These are phyloP conservation scores for Aspergillus brasiliensis DNA, from an alignment of 2,329 filamentous ascomycete species.

Conservation along the genomic window DNA sequence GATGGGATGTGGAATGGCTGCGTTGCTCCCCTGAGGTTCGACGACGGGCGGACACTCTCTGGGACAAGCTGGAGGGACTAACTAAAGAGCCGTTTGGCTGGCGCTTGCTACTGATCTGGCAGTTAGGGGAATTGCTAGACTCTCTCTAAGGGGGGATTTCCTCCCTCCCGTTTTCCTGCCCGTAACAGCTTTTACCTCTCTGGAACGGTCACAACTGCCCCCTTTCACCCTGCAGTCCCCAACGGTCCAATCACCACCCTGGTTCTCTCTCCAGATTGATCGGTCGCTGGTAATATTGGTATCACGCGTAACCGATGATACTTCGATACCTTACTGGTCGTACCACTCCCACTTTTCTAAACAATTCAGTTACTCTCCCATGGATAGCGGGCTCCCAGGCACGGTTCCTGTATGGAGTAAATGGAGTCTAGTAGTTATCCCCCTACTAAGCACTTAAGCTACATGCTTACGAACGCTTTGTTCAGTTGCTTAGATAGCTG, in stretches of 20 bases:
- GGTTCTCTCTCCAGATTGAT: constrained; percentile 22
- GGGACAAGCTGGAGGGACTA: constrained; percentile 9
- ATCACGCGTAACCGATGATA: background rate
- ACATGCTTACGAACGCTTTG: too few species aligned
- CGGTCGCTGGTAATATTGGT: constrained; percentile 1
- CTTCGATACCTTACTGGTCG: background rate
- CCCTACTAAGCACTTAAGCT: too few species aligned
- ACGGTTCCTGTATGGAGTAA: background rate
- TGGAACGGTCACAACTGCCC: constrained; percentile 14
- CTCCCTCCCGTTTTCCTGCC: constrained; percentile 11
- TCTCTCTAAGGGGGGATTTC: constrained; percentile 22
- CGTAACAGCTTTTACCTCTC: too few species aligned
- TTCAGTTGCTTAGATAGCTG: too few species aligned
- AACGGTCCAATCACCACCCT: constrained; percentile 27
- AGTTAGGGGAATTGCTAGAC: constrained; percentile 15
- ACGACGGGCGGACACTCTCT: background rate
- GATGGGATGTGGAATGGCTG: constrained; percentile 15
- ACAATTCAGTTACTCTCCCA: background rate
- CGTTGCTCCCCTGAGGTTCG: constrained; percentile 17
- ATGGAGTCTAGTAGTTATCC: too few species aligned
- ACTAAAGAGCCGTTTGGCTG: constrained; percentile 11
- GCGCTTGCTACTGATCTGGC: constrained; percentile 16
- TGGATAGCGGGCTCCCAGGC: constrained; percentile 1
- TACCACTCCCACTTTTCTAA: background rate
- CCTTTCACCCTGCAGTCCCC: constrained; percentile 26